phyloP scores from a whole-genome alignment of 805 yeast species.

The Torulaspora franciscae region DNA sequence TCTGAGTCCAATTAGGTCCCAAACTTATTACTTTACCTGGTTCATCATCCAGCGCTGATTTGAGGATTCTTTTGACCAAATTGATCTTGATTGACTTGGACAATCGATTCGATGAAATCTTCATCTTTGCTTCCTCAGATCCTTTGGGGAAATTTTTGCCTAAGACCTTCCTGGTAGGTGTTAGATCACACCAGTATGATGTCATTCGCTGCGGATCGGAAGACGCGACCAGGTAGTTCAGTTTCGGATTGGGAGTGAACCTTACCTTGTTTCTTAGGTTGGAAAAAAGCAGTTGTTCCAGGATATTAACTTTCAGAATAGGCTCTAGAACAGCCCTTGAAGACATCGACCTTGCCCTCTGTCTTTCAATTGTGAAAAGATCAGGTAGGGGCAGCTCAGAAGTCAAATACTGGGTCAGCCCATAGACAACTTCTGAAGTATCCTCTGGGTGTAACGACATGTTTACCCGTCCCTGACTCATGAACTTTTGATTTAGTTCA shows the following conservation, averaged over 20 bases:
- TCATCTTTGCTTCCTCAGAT: constrained; percentile 2
- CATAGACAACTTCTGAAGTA: constrained; percentile 24
- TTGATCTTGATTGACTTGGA: constrained; percentile 11
- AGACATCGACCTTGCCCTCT: constrained; percentile 49
- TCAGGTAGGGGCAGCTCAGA: constrained; percentile 32
- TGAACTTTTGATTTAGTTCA: constrained; percentile 24
- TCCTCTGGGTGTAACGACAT: constrained; percentile 24
- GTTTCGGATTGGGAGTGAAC: background rate
- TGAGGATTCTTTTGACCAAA: constrained; percentile 9
- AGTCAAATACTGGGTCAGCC: constrained; percentile 29
- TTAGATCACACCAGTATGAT: constrained; percentile 23
- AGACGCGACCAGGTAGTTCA: constrained; percentile 15
- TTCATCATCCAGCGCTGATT: constrained; percentile 5
- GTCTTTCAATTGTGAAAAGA: constrained; percentile 50
- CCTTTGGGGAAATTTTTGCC: background rate
- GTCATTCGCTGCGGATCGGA: constrained; percentile 33
- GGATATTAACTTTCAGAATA: constrained; percentile 47
- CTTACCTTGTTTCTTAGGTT: constrained; percentile 11
- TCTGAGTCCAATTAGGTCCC: constrained; percentile 9
- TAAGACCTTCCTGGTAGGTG: constrained; percentile 2
- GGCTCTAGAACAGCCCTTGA: constrained; percentile 45
- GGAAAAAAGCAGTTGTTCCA: constrained; percentile 40
- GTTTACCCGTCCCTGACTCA: constrained; percentile 7
- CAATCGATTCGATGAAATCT: constrained; percentile 2
- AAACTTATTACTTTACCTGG: constrained; percentile 3